These are phyloP conservation scores for Solanum dulcamara DNA, from an alignment of 257 asterid species.

Conservation along the genomic window DNA sequence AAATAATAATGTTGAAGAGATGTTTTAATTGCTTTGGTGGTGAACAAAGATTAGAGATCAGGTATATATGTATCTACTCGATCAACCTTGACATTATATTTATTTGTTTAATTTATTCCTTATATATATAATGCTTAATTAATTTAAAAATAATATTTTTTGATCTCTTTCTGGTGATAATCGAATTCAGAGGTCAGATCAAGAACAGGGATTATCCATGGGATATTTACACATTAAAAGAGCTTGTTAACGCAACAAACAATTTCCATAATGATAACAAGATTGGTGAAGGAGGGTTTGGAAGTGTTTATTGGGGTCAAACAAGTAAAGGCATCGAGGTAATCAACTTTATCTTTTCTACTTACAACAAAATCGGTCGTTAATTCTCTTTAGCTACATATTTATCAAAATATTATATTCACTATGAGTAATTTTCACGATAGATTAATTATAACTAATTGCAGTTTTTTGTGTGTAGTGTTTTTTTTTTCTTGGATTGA, in stretches of 20 bases:
- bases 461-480: not conserved
- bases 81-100: not conserved
- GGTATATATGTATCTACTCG: not conserved
- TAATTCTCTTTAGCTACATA: not conserved
- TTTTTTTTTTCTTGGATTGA: not conserved
- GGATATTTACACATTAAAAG: conserved; percentile 62
- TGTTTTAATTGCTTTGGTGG: conserved; percentile 15
- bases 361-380: not conserved
- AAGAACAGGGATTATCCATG: conserved; percentile 39
- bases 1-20: conserved; percentile 8
- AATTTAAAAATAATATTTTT: not conserved
- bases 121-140: too few relatives aligned
- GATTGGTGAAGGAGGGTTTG: conserved; percentile 85
- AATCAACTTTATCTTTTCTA: not conserved
- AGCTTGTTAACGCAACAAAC: conserved; percentile 59
- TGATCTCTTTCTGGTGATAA: not conserved
- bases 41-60: not conserved
- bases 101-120: not conserved
- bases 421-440: not conserved
- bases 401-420: not conserved
- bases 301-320: conserved; percentile 81
- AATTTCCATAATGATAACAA: conserved; percentile 60
- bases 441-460: not conserved
- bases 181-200: not conserved
- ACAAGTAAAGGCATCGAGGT: conserved; percentile 70